Evolutionary conservation across 148 eudicot genomes (phyloP), one percentile per base, ranked within the genome.

Genomic region (Vaccinium myrtillus): DNA sequence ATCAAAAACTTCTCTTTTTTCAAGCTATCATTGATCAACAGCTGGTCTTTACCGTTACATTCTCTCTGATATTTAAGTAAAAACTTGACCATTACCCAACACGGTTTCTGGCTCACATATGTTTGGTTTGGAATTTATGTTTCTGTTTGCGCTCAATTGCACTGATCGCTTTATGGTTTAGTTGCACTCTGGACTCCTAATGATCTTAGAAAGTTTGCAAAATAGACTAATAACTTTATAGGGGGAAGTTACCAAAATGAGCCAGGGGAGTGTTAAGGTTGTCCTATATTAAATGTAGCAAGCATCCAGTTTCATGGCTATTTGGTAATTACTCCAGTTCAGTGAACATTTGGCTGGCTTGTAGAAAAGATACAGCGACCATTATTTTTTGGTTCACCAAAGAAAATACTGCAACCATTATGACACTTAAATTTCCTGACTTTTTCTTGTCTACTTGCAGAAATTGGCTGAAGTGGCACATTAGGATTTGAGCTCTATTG

Each of bases 381-480:
- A 59, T 9, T 13, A 80, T 32, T 43, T 43, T 43, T 43, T 43
- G 1, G 1, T 43, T 43, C 46, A 43, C 46, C 46, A 43, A 43
- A 43, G 46, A 43, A 43, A 43, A 5, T 43, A 21, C 25, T 80
- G 16, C 36, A 21, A 32, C 54, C 30, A 59, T 9, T 13, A 80
- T 32, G 27, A 39, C 3, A 19, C 63, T 43, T 23, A 21, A 55
- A 6, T 81, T 46, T 63, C 55, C 39, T 49, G 59, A 81, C 18
- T 81, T 55, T 61, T 63, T n/a, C 19, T 81, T 25, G 59, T 21
- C 19, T 79, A 1, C 73, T 21, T 56, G 83, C 89, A 88, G 87
- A 82, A 78, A 76, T 81, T 83, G 88, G 92, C 53, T 13, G 93
- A 91, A 80, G 93, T 93, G 61, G 77, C 88, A 77, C 90, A 92